A percentile compares a stretch with the other conserved stretches of the same genome.
Evolutionary conservation across 2,329 filamentous ascomycete genomes (phyloP).

Genomic region (Colletotrichum echinochloae): DNA sequence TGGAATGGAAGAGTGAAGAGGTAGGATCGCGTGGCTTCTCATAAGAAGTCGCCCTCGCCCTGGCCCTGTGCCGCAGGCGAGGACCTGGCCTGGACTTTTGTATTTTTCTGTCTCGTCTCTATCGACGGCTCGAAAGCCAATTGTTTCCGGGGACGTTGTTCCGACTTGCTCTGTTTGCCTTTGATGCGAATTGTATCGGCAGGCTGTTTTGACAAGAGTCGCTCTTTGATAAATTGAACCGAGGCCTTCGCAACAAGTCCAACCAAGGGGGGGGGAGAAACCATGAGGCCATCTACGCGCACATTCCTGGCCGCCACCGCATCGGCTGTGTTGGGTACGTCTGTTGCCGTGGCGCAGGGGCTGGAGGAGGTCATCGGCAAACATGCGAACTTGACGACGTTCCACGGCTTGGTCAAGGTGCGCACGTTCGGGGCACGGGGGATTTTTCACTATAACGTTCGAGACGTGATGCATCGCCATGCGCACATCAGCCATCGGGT

Average conservation of each 20-base stretch:
- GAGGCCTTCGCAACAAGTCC: not conserved
- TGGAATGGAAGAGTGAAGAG: not conserved
- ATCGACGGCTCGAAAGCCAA: not conserved
- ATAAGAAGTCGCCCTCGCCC: slow-evolving; percentile 1
- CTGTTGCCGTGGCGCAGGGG: slow-evolving; percentile 46
- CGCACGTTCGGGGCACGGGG: not conserved
- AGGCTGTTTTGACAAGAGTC: not conserved
- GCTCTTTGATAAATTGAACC: too few relatives aligned
- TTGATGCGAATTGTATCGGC: too few relatives aligned
- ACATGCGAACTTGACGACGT: slow-evolving; percentile 58
- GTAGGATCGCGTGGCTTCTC: slow-evolving; percentile 1
- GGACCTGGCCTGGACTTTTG: too few relatives aligned
- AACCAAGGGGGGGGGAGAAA: not conserved
- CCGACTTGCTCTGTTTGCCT: not conserved
- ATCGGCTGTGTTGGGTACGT: slow-evolving; percentile 11
- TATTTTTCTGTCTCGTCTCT: not conserved
- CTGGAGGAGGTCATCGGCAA: slow-evolving; percentile 55
- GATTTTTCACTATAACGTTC: not conserved
- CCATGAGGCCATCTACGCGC: slow-evolving; percentile 8
- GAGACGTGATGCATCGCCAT: slow-evolving; percentile 20
- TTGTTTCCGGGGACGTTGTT: not conserved
- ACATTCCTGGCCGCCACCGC: slow-evolving; percentile 2
- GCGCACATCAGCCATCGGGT: slow-evolving; percentile 30
- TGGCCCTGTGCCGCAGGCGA: not conserved
- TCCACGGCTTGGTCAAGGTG: slow-evolving; percentile 58